Conservation (phyloP, 345 rosid species). For the Rhizophora apiculata region DNA sequence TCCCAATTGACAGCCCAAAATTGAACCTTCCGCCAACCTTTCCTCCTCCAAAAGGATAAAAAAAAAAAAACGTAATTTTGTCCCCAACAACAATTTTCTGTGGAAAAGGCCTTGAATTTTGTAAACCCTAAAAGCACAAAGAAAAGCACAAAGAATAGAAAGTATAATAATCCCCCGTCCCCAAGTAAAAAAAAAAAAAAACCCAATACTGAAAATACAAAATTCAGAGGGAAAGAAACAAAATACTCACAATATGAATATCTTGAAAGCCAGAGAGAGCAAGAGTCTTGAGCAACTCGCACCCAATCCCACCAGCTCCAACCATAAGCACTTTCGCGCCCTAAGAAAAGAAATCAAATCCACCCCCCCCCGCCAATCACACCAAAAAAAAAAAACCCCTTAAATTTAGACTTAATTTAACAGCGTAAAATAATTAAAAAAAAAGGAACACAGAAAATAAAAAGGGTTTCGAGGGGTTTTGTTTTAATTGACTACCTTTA, state of each 20-base stretch:
- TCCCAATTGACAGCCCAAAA: no score
- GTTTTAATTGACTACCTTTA: constrained; percentile 42
- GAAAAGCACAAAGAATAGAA: background rate
- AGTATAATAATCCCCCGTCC: background rate
- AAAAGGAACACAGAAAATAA: background rate
- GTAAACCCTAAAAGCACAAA: background rate
- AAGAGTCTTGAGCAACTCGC: constrained; percentile 95
- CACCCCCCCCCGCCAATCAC: no score
- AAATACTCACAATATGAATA: constrained; percentile 80
- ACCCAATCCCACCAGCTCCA: constrained; percentile 99
- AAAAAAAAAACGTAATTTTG: no score
- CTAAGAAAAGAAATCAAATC: constrained; percentile 32
- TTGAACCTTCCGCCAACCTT: no score
- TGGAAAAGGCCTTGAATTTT: background rate
- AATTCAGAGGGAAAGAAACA: background rate
- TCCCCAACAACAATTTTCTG: no score
- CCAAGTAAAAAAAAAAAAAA: background rate
- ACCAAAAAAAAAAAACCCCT: constrained; percentile 11
- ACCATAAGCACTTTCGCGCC: constrained; percentile 97
- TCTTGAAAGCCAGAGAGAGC: constrained; percentile 90
- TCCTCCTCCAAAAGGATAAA: no score
- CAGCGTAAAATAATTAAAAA: background rate
- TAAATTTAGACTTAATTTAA: background rate
- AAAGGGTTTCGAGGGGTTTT: background rate
- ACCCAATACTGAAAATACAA: background rate